Conservation (phyloP, 208 protist species). For the Leishmania turanica region DNA sequence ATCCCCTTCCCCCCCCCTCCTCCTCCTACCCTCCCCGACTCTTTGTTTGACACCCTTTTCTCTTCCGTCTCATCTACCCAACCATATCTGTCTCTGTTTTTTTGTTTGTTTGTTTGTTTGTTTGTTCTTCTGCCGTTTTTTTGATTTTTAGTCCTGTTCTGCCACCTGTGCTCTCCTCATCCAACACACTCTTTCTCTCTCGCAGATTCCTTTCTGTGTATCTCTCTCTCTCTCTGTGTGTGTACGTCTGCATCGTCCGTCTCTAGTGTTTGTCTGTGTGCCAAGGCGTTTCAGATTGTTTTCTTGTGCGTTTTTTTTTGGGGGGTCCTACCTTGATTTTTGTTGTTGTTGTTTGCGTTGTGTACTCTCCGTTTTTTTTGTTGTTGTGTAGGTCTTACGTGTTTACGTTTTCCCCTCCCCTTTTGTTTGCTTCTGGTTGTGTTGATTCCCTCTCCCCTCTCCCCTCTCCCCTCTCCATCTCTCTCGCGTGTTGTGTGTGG, state of each 20-base stretch:
- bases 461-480: neutral
- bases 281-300: neutral
- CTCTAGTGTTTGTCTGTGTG: neutral
- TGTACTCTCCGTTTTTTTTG: neutral
- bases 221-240: neutral
- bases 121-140: neutral
- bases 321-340: neutral
- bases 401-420: neutral
- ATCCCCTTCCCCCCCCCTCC: no score
- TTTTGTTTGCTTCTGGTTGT: neutral
- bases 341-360: neutral
- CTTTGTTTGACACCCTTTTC: neutral
- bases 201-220: neutral
- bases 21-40: neutral
- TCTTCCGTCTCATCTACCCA: neutral
- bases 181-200: neutral
- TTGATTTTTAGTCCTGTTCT: neutral
- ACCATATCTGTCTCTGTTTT: neutral
- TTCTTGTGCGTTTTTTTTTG: neutral
- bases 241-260: neutral
- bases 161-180: neutral
- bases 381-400: neutral
- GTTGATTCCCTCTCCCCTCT: neutral
- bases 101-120: neutral
- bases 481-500: neutral